A percentile compares a stretch with the other conserved stretches of the same genome.
Conservation (phyloP, 129 eudicot genomes). For the Saussurea involucrata region DNA sequence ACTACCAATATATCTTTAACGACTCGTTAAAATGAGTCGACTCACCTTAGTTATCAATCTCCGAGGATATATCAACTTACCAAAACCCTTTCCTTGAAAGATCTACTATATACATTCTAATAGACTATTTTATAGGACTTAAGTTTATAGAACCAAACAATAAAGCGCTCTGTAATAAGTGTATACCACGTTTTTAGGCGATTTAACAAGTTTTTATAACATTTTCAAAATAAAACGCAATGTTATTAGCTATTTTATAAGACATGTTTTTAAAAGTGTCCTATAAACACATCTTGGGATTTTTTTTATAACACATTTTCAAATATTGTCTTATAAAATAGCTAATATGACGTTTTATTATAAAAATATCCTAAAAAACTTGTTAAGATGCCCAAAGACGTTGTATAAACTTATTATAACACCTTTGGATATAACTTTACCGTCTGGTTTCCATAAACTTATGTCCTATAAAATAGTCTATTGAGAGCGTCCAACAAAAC, state of each 20-base stretch:
- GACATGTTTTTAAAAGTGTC: too few species aligned
- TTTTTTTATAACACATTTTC: background rate
- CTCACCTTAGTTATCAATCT: background rate
- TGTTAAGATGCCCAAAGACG: background rate
- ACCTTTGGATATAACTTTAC: background rate
- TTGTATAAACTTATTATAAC: background rate
- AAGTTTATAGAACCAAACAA: background rate
- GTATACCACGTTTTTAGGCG: background rate
- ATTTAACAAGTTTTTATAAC: background rate
- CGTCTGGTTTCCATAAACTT: background rate
- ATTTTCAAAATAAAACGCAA: background rate
- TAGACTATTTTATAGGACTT: background rate
- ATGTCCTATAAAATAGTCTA: background rate
- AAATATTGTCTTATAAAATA: background rate
- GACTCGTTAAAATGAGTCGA: background rate
- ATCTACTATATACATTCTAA: too few species aligned
- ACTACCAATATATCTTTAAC: background rate
- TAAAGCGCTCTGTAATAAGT: background rate
- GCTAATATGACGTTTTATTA: background rate
- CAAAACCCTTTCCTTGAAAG: too few species aligned
- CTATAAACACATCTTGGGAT: background rate
- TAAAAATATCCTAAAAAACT: background rate
- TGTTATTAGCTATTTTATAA: background rate
- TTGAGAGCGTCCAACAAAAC: background rate
- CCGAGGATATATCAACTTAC: background rate